Evolutionary conservation across 139 green algal species (phyloP), one percentile per base, ranked within the genome.

Genomic region (Pseudopediastrum boryanum): DNA sequence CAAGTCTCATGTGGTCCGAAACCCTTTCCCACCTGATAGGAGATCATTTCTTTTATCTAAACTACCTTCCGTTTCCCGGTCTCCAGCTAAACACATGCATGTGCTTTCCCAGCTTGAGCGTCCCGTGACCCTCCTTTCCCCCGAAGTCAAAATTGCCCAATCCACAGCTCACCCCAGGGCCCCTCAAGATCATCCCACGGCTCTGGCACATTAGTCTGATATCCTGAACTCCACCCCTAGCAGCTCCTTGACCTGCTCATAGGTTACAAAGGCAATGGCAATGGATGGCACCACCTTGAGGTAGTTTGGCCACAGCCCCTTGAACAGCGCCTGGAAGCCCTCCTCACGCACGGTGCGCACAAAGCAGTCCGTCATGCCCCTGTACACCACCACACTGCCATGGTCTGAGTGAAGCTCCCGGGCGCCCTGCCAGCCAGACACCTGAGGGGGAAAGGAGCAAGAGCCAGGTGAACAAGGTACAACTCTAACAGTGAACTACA

Each of bases 241-340:
- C 43, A 93, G 23, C 66, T 97, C 93, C 75, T 97, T 97, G 21
- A 96, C 87, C 68, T 97, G 81, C 82, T 99, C 96, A 65, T 99
- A 99, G 2, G 89, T 94, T 25, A 98, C 96, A 83, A 99, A 99
- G 0, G 96, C 96, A 39, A 99, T 98, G 33, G 96, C 96, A 59
- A 99, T 99, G 71, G 91, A 97, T 3, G 96, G 96, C n/a, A 95
- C 91, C 39, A 99, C 95, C 80, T 99, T 99, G 71, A 98, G 77
- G 83, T 98, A 99, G 84, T 99, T 99, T 0, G 96, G 94, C 76
- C 86, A 90, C 56, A 99, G 83, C 7, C 96, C 96, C 89, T 96
- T 96, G 85, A 97, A 98, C 43, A 98, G 81, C 36, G 93, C 95
- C 48, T 77, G 46, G 3, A 93, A 27, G 27, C 96, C 96, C 82